These are phyloP conservation scores for Halteria grandinella DNA, from an alignment of 73 alveolate genomes.

Conservation along the genomic window DNA sequence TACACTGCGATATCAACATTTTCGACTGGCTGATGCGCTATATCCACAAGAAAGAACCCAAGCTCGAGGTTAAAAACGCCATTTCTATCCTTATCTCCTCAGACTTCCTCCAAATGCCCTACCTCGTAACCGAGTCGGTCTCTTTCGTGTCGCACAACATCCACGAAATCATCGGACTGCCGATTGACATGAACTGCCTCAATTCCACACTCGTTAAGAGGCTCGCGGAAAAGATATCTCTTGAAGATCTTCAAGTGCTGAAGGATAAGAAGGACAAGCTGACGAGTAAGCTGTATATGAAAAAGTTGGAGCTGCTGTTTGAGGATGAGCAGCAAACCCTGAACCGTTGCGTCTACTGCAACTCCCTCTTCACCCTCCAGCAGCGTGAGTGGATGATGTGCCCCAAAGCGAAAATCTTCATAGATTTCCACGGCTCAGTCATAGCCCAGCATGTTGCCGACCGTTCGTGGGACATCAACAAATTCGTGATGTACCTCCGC, in stretches of 20 bases:
- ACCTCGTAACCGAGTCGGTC: constrained; percentile 67
- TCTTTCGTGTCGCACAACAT: constrained; percentile 47
- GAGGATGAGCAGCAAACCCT: constrained; percentile 70
- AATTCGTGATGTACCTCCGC: constrained; percentile 61
- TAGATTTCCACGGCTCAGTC: constrained; percentile 77
- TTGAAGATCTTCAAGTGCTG: constrained; percentile 55
- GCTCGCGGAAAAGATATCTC: constrained; percentile 42
- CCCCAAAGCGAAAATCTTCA: constrained; percentile 72
- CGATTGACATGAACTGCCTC: constrained; percentile 80
- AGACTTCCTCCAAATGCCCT: constrained; percentile 70
- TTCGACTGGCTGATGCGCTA: constrained; percentile 81
- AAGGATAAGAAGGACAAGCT: constrained; percentile 75
- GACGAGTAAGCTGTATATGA: constrained; percentile 66
- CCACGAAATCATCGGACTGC: constrained; percentile 60
- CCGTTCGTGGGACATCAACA: constrained; percentile 73
- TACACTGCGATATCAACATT: constrained; percentile 79
- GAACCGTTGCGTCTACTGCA: constrained; percentile 73
- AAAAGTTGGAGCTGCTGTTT: constrained; percentile 66
- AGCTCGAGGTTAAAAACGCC: constrained; percentile 62
- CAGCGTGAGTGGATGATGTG: constrained; percentile 77
- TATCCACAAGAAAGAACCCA: constrained; percentile 55
- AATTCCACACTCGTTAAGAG: constrained; percentile 41
- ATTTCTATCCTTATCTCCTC: constrained; percentile 76
- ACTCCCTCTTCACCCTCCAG: constrained; percentile 50
- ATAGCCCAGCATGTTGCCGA: constrained; percentile 80